Conservation (phyloP, 2,329 filamentous ascomycete genomes). For the Aaosphaeria pasadenensis region DNA sequence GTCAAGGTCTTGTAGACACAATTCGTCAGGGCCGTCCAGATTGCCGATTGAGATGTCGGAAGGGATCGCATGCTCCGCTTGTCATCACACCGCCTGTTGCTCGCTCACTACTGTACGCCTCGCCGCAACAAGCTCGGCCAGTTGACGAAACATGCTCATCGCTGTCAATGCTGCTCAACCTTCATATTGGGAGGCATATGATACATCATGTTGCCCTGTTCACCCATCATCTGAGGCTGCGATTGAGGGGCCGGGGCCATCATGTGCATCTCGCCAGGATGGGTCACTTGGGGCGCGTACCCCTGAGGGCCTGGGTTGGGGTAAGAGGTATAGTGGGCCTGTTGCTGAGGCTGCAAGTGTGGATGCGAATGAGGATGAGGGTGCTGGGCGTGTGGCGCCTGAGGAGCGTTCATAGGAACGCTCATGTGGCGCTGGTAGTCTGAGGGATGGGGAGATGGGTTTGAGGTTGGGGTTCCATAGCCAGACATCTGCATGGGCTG, state of each 20-base stretch:
- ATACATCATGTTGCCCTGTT: slow-evolving; percentile 41
- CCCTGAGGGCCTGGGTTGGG: slow-evolving; percentile 24
- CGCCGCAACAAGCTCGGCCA: too few species aligned
- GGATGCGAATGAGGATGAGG: slow-evolving; percentile 20
- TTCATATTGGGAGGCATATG: slow-evolving; percentile 40
- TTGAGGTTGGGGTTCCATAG: slow-evolving; percentile 36
- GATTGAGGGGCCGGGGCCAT: slow-evolving; percentile 32
- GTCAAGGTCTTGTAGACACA: too few species aligned
- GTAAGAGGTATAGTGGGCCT: slow-evolving; percentile 22
- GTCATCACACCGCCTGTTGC: too few species aligned
- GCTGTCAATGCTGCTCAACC: slow-evolving; percentile 28
- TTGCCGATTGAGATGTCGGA: too few species aligned
- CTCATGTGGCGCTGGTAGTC: slow-evolving; percentile 38
- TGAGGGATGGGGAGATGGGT: slow-evolving; percentile 33
- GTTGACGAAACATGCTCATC: too few species aligned
- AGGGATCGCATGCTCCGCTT: too few species aligned
- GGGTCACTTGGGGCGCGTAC: slow-evolving; percentile 33
- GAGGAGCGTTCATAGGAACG: slow-evolving; percentile 30
- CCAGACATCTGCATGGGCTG: slow-evolving; percentile 37
- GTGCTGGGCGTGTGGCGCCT: slow-evolving; percentile 22
- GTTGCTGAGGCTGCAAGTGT: slow-evolving; percentile 4
- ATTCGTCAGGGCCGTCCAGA: too few species aligned
- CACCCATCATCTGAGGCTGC: slow-evolving; percentile 37
- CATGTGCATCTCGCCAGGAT: slow-evolving; percentile 36
- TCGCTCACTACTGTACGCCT: too few species aligned